These are phyloP conservation scores for Tylopilus vinaceipallidus DNA, from an alignment of 768 basidiomycete species.

Conservation along the genomic window DNA sequence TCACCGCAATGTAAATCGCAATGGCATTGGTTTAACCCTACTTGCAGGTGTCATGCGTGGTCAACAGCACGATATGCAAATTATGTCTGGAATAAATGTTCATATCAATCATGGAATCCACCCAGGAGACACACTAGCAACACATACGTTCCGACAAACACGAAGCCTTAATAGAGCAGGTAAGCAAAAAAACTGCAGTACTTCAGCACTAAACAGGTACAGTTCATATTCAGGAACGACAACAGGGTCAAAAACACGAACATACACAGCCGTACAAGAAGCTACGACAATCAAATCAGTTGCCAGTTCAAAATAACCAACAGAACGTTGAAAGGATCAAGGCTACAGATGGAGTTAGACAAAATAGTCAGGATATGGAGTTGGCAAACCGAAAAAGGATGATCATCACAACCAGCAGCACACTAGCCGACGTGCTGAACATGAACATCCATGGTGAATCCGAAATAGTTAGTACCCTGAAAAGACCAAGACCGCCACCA, in stretches of 20 bases:
- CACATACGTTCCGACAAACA: background rate
- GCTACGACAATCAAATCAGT: too few relatives aligned
- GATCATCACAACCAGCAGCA: background rate
- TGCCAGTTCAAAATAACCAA: too few relatives aligned
- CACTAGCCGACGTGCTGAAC: background rate
- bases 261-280: too few relatives aligned
- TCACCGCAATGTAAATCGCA: slow-evolving; percentile 2
- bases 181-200: background rate
- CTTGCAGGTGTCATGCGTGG: slow-evolving; percentile 11
- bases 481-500: background rate
- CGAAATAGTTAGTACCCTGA: background rate
- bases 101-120: background rate
- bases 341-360: too few relatives aligned
- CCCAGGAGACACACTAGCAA: background rate
- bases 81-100: background rate
- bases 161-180: background rate
- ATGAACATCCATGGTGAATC: background rate
- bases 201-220: background rate
- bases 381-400: background rate
- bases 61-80: background rate
- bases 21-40: slow-evolving; percentile 4
- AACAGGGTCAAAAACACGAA: too few relatives aligned
- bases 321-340: too few relatives aligned
- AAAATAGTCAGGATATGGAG: background rate
- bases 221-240: background rate